Base-by-base conservation (phyloP, 2,329 filamentous ascomycete species). In the Gnomoniopsis smithogilvyi region DNA sequence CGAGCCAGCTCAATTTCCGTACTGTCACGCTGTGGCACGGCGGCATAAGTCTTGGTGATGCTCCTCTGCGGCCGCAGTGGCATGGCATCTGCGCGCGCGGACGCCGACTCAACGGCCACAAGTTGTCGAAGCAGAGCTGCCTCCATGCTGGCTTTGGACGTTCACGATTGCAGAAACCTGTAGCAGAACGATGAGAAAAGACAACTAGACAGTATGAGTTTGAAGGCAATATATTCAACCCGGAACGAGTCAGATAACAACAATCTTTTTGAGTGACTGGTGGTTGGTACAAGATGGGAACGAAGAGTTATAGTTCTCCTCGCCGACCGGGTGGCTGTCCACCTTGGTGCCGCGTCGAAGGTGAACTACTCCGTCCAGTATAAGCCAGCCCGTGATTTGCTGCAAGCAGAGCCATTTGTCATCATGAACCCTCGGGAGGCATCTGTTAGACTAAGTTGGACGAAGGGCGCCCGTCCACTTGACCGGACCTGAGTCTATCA, bases 21-120 rank as follows among this genome's bases (percentile, higher is more conserved):
- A 3, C 63, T 52, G 8, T 69, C 68, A 7, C 63, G 64, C 36
- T 74, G 71, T 6, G 72, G 71, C 2, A 73, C 72, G 2, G 76
- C 73, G 0, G 72, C 73, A 33, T 76, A 73, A 0, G 70, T 76
- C 57, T 76, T 72, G 0, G 74, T 68, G 2, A 77, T 66, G 26
- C 69, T 72, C 57, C 68, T 74, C 3, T 77, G 75, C 1, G 66
- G 63, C 15, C 66, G 65, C 22, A 68, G 66, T 17, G 65, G 68
- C 43, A 58, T 62, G 54, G 62, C 64, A 19, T 62, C 58, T 38
- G 67, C 65, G 50, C 59, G 22, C 26, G 51, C 30, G 45, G 56
- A 8, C 41, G 63, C 54, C 45, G 72, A 68, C 51, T 72, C 66
- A 6, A 75, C 68, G 53, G 70, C 64, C 54, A 72, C 67, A 8